Conservation (phyloP, 139 green algal species). For the Coelastrella sp. region DNA sequence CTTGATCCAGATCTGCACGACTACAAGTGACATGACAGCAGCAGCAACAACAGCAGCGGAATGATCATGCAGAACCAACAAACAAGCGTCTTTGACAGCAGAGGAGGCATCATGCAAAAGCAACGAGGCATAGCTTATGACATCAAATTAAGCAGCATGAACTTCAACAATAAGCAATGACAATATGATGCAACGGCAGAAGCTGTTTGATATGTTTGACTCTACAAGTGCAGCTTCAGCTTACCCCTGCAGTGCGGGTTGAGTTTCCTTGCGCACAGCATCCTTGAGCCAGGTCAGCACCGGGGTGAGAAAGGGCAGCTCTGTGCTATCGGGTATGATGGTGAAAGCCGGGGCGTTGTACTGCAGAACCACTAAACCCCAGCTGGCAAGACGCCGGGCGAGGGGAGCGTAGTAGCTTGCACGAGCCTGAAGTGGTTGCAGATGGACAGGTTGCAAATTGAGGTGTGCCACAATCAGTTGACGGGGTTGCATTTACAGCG, state of each 20-base stretch:
- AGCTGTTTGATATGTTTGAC: too few relatives aligned
- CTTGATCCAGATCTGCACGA: neutral
- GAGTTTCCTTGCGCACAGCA: neutral
- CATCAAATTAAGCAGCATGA: too few relatives aligned
- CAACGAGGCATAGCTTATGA: too few relatives aligned
- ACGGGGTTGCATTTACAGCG: too few relatives aligned
- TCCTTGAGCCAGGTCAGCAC: slow-evolving; percentile 30
- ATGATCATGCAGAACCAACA: neutral
- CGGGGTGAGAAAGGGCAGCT: slow-evolving; percentile 46
- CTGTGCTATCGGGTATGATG: slow-evolving; percentile 49
- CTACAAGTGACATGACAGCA: neutral
- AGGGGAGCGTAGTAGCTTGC: slow-evolving; percentile 62
- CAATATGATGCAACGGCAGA: too few relatives aligned
- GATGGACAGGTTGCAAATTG: neutral
- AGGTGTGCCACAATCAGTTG: neutral
- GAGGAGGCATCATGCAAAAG: too few relatives aligned
- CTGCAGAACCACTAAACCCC: slow-evolving; percentile 62
- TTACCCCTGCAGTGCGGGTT: slow-evolving; percentile 45
- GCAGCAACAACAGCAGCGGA: neutral
- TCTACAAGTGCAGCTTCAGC: neutral
- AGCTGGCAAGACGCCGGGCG: slow-evolving; percentile 61
- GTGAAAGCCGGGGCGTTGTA: slow-evolving; percentile 55
- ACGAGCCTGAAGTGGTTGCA: slow-evolving; percentile 45
- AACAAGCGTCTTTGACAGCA: too few relatives aligned
- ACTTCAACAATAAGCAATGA: too few relatives aligned